phyloP scores from a whole-genome alignment of 2,329 filamentous ascomycete genomes.

The Emergomyces africanus region DNA sequence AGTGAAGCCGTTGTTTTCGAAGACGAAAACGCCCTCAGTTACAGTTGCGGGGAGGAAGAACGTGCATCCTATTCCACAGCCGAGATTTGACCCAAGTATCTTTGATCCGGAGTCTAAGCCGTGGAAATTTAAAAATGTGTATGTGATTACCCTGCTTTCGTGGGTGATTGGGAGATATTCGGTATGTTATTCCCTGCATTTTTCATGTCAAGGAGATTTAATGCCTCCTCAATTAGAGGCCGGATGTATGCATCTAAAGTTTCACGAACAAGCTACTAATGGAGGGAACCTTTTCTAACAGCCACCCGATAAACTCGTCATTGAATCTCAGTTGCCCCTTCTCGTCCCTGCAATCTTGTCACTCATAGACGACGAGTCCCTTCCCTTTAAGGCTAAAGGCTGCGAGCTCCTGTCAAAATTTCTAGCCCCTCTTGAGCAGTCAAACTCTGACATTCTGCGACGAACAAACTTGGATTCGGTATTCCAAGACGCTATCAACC shows the following conservation, averaged over 20 bases:
- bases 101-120: constrained; percentile 27
- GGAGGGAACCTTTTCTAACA: constrained; percentile 3
- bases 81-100: constrained; percentile 24
- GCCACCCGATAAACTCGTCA: constrained; percentile 15
- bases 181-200: constrained; percentile 14
- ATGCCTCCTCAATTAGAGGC: not conserved
- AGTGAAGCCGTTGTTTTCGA: constrained; percentile 31
- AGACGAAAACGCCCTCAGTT: constrained; percentile 28
- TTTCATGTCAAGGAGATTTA: too few species aligned
- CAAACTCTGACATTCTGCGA: constrained; percentile 27
- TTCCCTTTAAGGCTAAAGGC: constrained; percentile 26
- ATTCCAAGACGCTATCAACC: constrained; percentile 36
- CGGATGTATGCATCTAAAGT: constrained; percentile 1
- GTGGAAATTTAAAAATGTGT: constrained; percentile 26
- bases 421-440: constrained; percentile 22
- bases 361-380: constrained; percentile 30
- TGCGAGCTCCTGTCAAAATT: constrained; percentile 25
- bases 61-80: constrained; percentile 25
- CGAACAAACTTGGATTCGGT: constrained; percentile 33
- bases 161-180: constrained; percentile 26
- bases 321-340: constrained; percentile 34
- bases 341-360: constrained; percentile 32
- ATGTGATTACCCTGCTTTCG: constrained; percentile 22
- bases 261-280: constrained; percentile 4
- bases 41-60: constrained; percentile 33